Percentiles rank a stretch among this genome's conserved stretches.
Evolutionary conservation across 495 filamentous ascomycete genomes (phyloP).

Genomic region (Aspergillus asperescens): DNA sequence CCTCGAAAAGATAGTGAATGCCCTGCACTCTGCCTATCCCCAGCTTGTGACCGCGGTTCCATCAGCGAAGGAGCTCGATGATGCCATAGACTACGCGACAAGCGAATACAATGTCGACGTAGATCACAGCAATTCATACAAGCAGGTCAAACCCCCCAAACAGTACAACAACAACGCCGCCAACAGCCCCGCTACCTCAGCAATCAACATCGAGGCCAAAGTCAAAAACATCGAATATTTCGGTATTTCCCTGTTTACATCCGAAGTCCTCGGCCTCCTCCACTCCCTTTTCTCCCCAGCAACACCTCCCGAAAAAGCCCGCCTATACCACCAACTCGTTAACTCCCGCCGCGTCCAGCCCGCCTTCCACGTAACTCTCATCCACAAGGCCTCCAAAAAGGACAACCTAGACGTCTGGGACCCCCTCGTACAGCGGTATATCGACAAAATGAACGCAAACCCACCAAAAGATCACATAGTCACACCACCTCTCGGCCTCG

Average conservation of each 20-base stretch:
- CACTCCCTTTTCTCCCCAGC: slow-evolving; percentile 56
- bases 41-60: slow-evolving; percentile 69
- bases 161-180: slow-evolving; percentile 30
- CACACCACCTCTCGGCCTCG: slow-evolving; percentile 44
- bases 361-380: slow-evolving; percentile 90
- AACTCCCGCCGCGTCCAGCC: slow-evolving; percentile 68
- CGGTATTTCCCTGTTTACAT: slow-evolving; percentile 56
- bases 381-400: slow-evolving; percentile 63
- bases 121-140: slow-evolving; percentile 53
- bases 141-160: slow-evolving; percentile 25
- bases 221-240: slow-evolving; percentile 76
- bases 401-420: slow-evolving; percentile 66
- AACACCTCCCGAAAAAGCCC: slow-evolving; percentile 41
- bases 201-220: slow-evolving; percentile 20
- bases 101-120: slow-evolving; percentile 71
- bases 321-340: slow-evolving; percentile 72
- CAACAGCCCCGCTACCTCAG: slow-evolving; percentile 5
- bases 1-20: slow-evolving; percentile 69
- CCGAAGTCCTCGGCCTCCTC: slow-evolving; percentile 55
- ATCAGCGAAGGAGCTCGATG: slow-evolving; percentile 65
- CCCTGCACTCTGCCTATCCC: slow-evolving; percentile 67
- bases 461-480: slow-evolving; percentile 33
- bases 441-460: slow-evolving; percentile 34
- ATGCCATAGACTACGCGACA: slow-evolving; percentile 70
- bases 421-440: slow-evolving; percentile 50